Percentiles rank a stretch among this genome's conserved stretches.
Evolutionary conservation across 768 basidiomycete species (phyloP).

Genomic region (Ramaria rubella): DNA sequence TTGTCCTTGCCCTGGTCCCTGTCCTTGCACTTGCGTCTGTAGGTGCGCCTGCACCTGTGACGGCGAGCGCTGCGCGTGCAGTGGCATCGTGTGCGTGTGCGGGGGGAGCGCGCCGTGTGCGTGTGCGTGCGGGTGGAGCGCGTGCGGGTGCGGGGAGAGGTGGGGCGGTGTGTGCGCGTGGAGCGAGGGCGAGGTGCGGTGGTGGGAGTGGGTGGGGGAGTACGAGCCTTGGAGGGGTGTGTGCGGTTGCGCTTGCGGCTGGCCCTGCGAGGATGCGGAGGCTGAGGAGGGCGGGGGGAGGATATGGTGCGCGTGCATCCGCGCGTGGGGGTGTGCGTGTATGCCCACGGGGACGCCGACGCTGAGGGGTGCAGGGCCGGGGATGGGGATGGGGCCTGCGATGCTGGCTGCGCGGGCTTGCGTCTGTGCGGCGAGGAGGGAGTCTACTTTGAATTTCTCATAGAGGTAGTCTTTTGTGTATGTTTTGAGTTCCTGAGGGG

Average conservation of each 20-base stretch:
- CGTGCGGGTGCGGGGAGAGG: not conserved
- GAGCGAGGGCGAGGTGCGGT: too few relatives aligned
- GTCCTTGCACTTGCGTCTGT: not conserved
- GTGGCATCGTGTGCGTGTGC: not conserved
- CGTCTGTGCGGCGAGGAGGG: slow-evolving; percentile 24
- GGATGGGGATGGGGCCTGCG: not conserved
- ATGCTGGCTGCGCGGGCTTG: not conserved
- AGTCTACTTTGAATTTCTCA: slow-evolving; percentile 65
- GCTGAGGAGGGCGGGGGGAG: too few relatives aligned
- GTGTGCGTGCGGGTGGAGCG: not conserved
- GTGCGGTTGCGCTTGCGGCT: too few relatives aligned
- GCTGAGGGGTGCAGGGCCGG: not conserved
- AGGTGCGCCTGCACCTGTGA: not conserved
- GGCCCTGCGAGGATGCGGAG: too few relatives aligned
- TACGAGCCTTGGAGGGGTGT: not conserved
- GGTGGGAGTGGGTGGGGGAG: not conserved
- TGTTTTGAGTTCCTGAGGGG: slow-evolving; percentile 67
- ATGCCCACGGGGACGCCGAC: too few relatives aligned
- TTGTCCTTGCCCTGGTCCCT: not conserved
- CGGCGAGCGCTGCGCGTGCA: not conserved
- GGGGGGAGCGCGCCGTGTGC: not conserved
- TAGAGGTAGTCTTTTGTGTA: slow-evolving; percentile 81
- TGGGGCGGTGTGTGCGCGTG: too few relatives aligned
- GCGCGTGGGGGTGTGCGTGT: not conserved
- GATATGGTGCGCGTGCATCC: too few relatives aligned